Evolutionary conservation across 2,329 filamentous ascomycete species (phyloP).

Genomic region (Aspergillus hiratsukae): DNA sequence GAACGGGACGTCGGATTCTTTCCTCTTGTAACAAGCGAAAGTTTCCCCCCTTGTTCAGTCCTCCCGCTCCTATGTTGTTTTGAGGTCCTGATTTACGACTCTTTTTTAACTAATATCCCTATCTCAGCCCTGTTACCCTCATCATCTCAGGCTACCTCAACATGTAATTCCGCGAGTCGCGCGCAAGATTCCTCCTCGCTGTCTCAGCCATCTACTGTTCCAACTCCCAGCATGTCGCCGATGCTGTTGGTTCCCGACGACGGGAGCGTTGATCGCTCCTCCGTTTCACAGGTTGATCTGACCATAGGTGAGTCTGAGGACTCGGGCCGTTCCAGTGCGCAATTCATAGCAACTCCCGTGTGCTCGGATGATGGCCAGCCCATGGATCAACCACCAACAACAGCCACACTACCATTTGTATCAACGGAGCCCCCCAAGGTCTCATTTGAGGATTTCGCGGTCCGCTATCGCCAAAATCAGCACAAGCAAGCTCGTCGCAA

Average conservation of each 20-base stretch:
- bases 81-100: constrained; percentile 4
- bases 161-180: constrained; percentile 30
- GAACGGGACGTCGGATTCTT: background rate
- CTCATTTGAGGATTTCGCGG: constrained; percentile 43
- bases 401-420: constrained; percentile 8
- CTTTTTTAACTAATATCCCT: constrained; percentile 3
- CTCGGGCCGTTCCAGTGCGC: constrained; percentile 27
- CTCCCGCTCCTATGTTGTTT: background rate
- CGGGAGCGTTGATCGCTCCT: constrained; percentile 6
- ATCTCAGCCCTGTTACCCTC: constrained; percentile 20
- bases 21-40: background rate
- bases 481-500: constrained; percentile 40
- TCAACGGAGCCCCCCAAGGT: constrained; percentile 23
- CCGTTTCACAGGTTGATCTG: constrained; percentile 17
- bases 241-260: constrained; percentile 13
- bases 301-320: constrained; percentile 33
- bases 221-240: constrained; percentile 20
- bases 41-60: background rate
- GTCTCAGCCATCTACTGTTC: constrained; percentile 14
- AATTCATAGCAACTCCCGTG: constrained; percentile 16
- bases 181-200: constrained; percentile 22
- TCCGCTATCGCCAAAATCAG: constrained; percentile 38
- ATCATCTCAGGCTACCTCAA: constrained; percentile 25
- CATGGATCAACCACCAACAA: constrained; percentile 3
- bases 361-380: constrained; percentile 17